These are phyloP conservation scores for Penicillium nucicola DNA, from an alignment of 495 filamentous ascomycete genomes.

Conservation along the genomic window DNA sequence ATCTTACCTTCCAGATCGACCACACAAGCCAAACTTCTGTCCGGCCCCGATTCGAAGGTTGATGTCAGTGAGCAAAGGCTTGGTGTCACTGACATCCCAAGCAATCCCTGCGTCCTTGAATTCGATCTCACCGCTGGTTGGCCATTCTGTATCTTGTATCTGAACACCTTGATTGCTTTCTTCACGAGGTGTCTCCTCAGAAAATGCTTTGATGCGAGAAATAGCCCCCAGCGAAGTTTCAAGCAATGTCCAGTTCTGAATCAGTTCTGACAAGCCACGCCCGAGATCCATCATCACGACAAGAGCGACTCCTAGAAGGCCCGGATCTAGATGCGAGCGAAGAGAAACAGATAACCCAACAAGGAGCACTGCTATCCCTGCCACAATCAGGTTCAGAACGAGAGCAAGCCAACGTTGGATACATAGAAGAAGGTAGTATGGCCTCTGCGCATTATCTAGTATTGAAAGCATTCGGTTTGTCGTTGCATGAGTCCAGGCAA, in stretches of 20 bases:
- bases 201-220: slow-evolving; percentile 30
- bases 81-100: slow-evolving; percentile 66
- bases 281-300: slow-evolving; percentile 26
- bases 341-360: slow-evolving; percentile 17
- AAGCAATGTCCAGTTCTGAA: slow-evolving; percentile 24
- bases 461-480: slow-evolving; percentile 13
- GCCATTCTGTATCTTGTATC: slow-evolving; percentile 52
- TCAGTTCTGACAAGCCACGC: slow-evolving; percentile 13
- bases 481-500: slow-evolving; percentile 28
- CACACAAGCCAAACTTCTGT: slow-evolving; percentile 50
- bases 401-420: slow-evolving; percentile 40
- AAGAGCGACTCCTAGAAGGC: slow-evolving; percentile 29
- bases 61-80: slow-evolving; percentile 38
- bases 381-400: slow-evolving; percentile 23
- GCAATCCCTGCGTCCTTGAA: slow-evolving; percentile 65
- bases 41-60: slow-evolving; percentile 44
- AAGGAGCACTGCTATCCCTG: slow-evolving; percentile 23
- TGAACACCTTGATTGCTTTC: slow-evolving; percentile 15
- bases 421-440: slow-evolving; percentile 40
- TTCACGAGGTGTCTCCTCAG: slow-evolving; percentile 21
- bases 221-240: slow-evolving; percentile 31
- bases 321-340: slow-evolving; percentile 12
- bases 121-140: slow-evolving; percentile 68
- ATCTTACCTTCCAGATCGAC: slow-evolving; percentile 29
- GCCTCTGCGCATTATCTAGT: slow-evolving; percentile 34